Base-by-base conservation (phyloP, 495 filamentous ascomycete genomes). In the Sordaria brevicollis region DNA sequence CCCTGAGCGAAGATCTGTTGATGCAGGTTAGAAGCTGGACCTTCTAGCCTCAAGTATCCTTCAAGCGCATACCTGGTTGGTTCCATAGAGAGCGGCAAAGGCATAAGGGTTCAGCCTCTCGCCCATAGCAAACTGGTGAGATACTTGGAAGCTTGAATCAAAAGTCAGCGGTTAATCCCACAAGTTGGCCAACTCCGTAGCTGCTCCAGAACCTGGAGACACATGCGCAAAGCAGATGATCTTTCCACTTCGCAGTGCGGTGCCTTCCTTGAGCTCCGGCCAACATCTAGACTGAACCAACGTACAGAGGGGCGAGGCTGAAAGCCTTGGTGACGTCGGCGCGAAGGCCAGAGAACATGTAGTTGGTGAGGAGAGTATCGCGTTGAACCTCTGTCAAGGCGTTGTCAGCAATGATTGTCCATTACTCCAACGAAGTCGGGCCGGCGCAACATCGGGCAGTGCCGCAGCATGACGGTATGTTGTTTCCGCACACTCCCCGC, bases 261-360 rank as follows among this genome's bases (percentile, higher is more conserved):
- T 62, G 7, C 54, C 54, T 13, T 38, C 6, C 6, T 68, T 19
- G 70, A 71, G 29, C 25, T 29, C 25, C 17, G 9, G 5, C 49
- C 11, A 5, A 62, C 13, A 31, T 29, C 13, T 62, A 25, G 49
- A 62, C 15, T 62, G 38, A 70, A 43, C 38, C 2, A 38, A 77
- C 77, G 49, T 75, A 79, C 75, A 98, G 83, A 65, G 95, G 96
- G 72, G 89, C 86, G 76, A 97, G 86, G 84, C 92, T 92, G 83
- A 97, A 94, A 74, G 91, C 90, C 86, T 97, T 99, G 72, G 91
- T 97, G 76, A 98, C 81, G 80, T 99, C 96, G 76, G 95, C 96
- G 72, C 93, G 91, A 77, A 99, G 86, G 69, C 96, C 96, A 21
- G 91, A 87, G 86, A 98, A 98, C 88, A 94, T 95, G 77, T 92